Percentiles rank a stretch among this genome's conserved stretches.
These are phyloP conservation scores for Microcyclospora pomicola DNA, from an alignment of 2,329 filamentous ascomycete species.

Conservation along the genomic window DNA sequence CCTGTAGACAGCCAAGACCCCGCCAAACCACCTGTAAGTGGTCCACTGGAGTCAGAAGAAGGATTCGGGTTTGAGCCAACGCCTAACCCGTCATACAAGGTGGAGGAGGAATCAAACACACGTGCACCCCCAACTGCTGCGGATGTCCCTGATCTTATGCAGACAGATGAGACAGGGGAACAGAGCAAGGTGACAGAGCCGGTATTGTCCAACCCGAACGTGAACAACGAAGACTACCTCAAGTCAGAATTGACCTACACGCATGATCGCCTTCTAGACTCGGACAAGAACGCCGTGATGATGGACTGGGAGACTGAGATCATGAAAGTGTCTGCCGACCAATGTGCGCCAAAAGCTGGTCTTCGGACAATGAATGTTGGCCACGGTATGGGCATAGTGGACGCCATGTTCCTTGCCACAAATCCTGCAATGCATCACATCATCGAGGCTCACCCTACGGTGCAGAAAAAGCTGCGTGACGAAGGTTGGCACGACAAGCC, in stretches of 20 bases:
- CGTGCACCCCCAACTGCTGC: conserved; percentile 3
- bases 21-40: conserved; percentile 2
- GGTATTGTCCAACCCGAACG: conserved; percentile 22
- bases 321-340: conserved; percentile 33
- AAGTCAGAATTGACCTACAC: conserved; percentile 35
- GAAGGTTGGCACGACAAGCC: conserved; percentile 36
- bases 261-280: conserved; percentile 34
- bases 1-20: conserved; percentile 1
- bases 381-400: conserved; percentile 39
- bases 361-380: conserved; percentile 37
- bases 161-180: conserved; percentile 15
- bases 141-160: conserved; percentile 14
- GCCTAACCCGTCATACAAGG: conserved; percentile 20
- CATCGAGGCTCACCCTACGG: conserved; percentile 38
- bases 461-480: conserved; percentile 31
- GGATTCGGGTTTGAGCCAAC: conserved; percentile 22
- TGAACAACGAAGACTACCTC: conserved; percentile 36
- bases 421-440: conserved; percentile 35
- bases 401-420: conserved; percentile 32
- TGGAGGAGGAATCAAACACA: conserved; percentile 10
- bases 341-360: conserved; percentile 25
- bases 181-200: conserved; percentile 12
- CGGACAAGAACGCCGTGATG: conserved; percentile 38
- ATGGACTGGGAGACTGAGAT: conserved; percentile 40
- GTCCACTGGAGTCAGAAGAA: conserved; percentile 6